Evolutionary conservation across 2,329 filamentous ascomycete species (phyloP), one percentile per base, ranked within the genome.

Genomic region (Arthrinium puccinioides): DNA sequence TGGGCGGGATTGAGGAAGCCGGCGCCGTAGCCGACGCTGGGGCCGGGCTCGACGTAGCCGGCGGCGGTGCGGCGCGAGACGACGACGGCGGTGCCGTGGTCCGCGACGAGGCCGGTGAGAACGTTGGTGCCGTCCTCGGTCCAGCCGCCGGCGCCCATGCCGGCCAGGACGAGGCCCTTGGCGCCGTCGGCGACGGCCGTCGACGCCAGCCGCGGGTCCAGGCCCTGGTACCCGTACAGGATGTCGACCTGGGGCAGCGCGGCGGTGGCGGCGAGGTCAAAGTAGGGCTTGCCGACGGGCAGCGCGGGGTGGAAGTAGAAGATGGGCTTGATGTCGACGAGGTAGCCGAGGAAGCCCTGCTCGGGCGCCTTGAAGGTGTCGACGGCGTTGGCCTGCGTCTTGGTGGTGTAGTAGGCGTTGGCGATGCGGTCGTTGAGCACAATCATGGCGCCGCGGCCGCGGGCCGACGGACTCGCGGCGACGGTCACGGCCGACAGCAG

Each of bases 371-470:
- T 70, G 65, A 82, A 82, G 7, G 76, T 77, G 49, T 82, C 77
- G 33, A 80, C 61, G 2, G 70, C 65, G 57, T 82, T 81, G 34
- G 76, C 74, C 47, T 80, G 74, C 21, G 69, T 75, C 59, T 82
- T 82, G 36, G 72, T 73, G 4, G 63, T 72, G 56, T 73, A 81
- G 48, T 69, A 78, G 14, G 74, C 70, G 15, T 61, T 67, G 5
- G 66, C 67, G 46, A 81, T 79, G 39, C 75, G 70, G 54, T 81
- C 77, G 50, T 80, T 81, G 39, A 82, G 56, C 3, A 73, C 72
- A 15, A 80, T 65, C 67, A 82, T 71, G 13, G 71, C 65, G 27
- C 77, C 78, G 2, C 78, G 63, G 36, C 66, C 61, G 8, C 49
- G 53, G 2, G 70, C 72, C 2, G 56, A 53, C 2, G 63, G 55